A percentile compares a stretch with the other conserved stretches of the same genome.
Conservation (phyloP, 345 rosid species). For the Eucalyptus cloeziana region DNA sequence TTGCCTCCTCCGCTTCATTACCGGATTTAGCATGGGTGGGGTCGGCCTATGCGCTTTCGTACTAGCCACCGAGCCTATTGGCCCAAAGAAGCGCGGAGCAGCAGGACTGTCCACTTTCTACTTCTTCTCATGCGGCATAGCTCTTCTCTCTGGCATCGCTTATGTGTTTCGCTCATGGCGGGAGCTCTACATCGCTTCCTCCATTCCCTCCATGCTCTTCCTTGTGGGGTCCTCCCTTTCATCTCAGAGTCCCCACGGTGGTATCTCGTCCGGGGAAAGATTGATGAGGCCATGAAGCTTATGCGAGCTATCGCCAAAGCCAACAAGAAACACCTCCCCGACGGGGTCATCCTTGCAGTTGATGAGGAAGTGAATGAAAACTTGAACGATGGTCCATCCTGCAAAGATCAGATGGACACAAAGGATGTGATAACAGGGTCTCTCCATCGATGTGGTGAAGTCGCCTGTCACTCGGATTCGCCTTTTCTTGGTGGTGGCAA, state of each 20-base stretch:
- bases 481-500: constrained; percentile 34
- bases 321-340: constrained; percentile 44
- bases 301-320: constrained; percentile 51
- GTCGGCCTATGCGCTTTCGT: constrained; percentile 82
- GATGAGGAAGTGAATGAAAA: constrained; percentile 42
- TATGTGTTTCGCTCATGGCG: constrained; percentile 57
- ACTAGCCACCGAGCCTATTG: constrained; percentile 71
- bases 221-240: constrained; percentile 50
- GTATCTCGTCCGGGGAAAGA: constrained; percentile 76
- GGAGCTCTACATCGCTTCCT: constrained; percentile 55
- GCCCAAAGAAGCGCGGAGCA: constrained; percentile 69
- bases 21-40: constrained; percentile 94
- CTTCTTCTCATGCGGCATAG: constrained; percentile 77
- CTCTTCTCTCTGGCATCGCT: constrained; percentile 58
- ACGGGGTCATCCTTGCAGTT: constrained; percentile 41
- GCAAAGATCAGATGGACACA: neutral
- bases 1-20: constrained; percentile 48
- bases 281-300: constrained; percentile 54
- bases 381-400: neutral
- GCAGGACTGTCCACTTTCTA: constrained; percentile 96
- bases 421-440: constrained; percentile 46
- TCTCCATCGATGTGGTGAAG: constrained; percentile 37
- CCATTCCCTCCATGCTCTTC: constrained; percentile 67
- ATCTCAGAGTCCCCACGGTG: constrained; percentile 81
- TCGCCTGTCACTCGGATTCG: constrained; percentile 54